phyloP scores from a whole-genome alignment of 768 basidiomycete species.

The Boletus insuetus region DNA sequence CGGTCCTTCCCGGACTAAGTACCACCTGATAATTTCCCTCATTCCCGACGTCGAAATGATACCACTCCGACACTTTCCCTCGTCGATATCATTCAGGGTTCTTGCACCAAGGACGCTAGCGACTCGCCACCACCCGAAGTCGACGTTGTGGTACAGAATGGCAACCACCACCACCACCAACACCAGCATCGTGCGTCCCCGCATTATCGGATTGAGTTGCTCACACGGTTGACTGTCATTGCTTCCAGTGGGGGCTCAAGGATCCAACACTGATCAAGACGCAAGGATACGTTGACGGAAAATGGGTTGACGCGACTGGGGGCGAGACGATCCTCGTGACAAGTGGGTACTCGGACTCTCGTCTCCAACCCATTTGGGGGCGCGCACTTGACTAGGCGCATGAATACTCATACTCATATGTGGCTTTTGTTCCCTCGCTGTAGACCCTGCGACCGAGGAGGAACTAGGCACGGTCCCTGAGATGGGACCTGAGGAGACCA shows the following conservation, averaged over 20 bases:
- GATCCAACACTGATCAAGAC: constrained; percentile 73
- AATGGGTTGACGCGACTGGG: constrained; percentile 80
- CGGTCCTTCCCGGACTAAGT: no score
- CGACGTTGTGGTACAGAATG: constrained; percentile 43
- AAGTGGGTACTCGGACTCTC: constrained; percentile 47
- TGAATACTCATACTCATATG: not conserved
- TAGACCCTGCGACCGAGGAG: constrained; percentile 88
- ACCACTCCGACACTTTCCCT: constrained; percentile 13
- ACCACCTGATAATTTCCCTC: no score
- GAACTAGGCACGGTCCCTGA: constrained; percentile 86
- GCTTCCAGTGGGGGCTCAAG: constrained; percentile 64
- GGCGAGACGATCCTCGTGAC: constrained; percentile 71
- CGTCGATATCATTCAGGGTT: constrained; percentile 15
- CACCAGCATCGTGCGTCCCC: constrained; percentile 32
- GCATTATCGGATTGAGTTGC: not conserved
- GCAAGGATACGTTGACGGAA: constrained; percentile 78
- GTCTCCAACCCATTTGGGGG: not conserved
- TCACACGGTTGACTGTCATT: not conserved
- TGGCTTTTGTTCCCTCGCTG: not conserved
- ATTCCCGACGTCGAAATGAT: constrained; percentile 11
- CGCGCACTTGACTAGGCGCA: not conserved
- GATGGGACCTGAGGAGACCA: constrained; percentile 82
- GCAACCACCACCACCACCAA: constrained; percentile 53
- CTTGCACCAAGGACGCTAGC: constrained; percentile 17
- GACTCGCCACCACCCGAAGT: constrained; percentile 3